Base-by-base conservation (phyloP, 2,329 filamentous ascomycete species). In the Dactylellina leptospora region DNA sequence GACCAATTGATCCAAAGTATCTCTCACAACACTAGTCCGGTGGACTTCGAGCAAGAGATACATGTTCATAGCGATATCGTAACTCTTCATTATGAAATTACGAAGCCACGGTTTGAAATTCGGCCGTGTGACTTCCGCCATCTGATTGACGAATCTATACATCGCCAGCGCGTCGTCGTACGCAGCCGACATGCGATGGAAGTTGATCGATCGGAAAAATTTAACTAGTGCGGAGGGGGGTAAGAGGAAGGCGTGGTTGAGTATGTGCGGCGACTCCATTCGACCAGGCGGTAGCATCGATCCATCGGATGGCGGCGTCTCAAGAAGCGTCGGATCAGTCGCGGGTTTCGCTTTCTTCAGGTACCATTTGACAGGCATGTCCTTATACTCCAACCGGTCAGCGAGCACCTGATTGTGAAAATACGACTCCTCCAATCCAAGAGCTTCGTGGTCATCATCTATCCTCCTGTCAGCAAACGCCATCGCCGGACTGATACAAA, bases 1-100 rank as follows among this genome's bases (percentile, higher is more conserved):
- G 91, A 93, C 97, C 1, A 99, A 83, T 78, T 97, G 92, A 78
- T 97, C 88, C 73, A 97, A 89, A 0, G 90, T 85, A 82, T 96
- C 87, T 63, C 85, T 79, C 20, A 96, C 81, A 20, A 93, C 83
- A 77, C 88, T 82, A 42, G 89, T 81, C 74, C 91, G 82, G 64
- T 90, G 81, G 73, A 93, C 85, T 64, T 89, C 83, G 53, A 93
- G 81, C 54, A 93, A 83, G 50, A 93, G 81, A 74, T 90, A 93
- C 56, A 86, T 89, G 1, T 87, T 85, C 53, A 88, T 88, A 0
- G 89, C 87, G 4, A 85, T 87, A 73, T 85, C 85, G 62, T 93
- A 63, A 18, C 58, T 68, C 33, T 66, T 54, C 59, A 73, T 62
- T 18, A 72, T 51, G 25, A 64, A 69, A 30, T 68, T 68, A 30